phyloP scores from a whole-genome alignment of 164 flowering plant genomes.

The Litsea cubeba region DNA sequence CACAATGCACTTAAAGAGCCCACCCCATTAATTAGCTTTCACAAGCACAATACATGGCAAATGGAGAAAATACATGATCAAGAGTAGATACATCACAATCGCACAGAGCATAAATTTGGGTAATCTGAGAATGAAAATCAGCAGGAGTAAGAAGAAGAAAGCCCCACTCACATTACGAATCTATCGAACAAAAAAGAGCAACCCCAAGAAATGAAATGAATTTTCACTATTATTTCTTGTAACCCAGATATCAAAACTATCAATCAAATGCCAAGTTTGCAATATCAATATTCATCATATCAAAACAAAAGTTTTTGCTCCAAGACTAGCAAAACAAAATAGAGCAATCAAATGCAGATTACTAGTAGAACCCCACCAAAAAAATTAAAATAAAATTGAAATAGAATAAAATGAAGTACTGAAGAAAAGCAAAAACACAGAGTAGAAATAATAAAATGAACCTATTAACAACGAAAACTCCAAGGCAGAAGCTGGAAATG shows the following conservation, averaged over 20 bases:
- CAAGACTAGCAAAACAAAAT: background rate
- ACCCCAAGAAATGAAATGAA: background rate
- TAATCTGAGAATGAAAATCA: background rate
- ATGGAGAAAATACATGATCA: background rate
- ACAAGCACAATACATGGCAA: background rate
- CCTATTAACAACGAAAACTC: slow-evolving; percentile 72
- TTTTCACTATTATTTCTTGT: background rate
- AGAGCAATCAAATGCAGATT: background rate
- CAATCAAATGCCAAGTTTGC: background rate
- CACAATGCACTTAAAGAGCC: background rate
- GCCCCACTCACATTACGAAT: background rate
- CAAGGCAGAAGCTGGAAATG: slow-evolving; percentile 73
- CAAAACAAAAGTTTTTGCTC: background rate
- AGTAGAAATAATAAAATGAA: slow-evolving; percentile 12
- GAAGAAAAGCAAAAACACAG: too few relatives aligned
- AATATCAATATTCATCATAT: background rate
- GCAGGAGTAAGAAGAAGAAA: background rate
- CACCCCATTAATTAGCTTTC: background rate
- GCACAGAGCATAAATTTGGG: background rate
- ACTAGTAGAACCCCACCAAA: background rate
- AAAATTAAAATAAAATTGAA: too few relatives aligned
- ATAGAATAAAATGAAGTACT: too few relatives aligned
- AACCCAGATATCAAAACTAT: background rate
- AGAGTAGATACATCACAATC: background rate
- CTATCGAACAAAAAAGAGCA: background rate